These are phyloP conservation scores for Eremochloa ophiuroides DNA, from an alignment of 176 grass and related monocot genomes.

Conservation along the genomic window DNA sequence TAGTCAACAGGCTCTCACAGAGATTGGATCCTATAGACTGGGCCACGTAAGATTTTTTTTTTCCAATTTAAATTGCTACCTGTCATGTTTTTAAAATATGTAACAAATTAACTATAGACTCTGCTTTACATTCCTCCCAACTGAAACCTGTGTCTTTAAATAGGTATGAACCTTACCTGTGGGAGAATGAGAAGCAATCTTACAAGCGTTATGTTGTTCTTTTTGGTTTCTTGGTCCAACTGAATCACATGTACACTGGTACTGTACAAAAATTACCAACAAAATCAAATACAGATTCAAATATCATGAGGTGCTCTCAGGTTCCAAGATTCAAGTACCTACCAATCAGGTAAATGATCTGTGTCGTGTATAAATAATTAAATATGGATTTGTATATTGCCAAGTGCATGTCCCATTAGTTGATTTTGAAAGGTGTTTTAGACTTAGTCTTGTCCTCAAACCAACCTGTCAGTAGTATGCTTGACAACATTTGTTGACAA, in stretches of 20 bases:
- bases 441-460: background rate
- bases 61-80: conserved; percentile 20
- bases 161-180: conserved; percentile 96
- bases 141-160: conserved; percentile 36
- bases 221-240: conserved; percentile 93
- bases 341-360: conserved; percentile 79
- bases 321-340: conserved; percentile 98
- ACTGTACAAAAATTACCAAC: conserved; percentile 77
- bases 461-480: background rate
- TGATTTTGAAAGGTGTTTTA: background rate
- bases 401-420: background rate
- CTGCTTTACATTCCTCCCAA: background rate
- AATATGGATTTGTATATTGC: background rate
- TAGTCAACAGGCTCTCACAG: conserved; percentile 69
- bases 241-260: conserved; percentile 91
- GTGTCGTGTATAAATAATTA: conserved; percentile 12
- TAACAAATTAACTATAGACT: conserved; percentile 8
- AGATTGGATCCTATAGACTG: conserved; percentile 98
- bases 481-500: conserved; percentile 1
- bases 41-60: conserved; percentile 85
- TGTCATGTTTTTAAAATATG: conserved; percentile 6
- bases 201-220: conserved; percentile 95
- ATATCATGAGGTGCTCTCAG: conserved; percentile 95
- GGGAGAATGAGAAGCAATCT: conserved; percentile 99
- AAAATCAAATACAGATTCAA: conserved; percentile 90